Percentiles rank a stretch among this genome's conserved stretches.
Evolutionary conservation across 139 green algal species (phyloP).

Genomic region (Chlorella sp.): DNA sequence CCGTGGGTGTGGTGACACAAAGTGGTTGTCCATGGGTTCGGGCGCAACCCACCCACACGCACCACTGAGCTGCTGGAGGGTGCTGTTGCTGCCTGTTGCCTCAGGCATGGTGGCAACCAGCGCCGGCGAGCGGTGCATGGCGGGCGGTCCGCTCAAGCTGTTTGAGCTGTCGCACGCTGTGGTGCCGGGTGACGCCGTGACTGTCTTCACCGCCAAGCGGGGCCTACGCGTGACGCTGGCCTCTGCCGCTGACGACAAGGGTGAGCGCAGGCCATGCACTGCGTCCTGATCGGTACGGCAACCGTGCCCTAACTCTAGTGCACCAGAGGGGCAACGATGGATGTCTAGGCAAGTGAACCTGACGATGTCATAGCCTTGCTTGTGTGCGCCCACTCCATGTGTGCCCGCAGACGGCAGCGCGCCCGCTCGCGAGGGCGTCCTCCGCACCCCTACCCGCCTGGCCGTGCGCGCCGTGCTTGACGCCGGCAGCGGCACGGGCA

Average conservation of each 20-base stretch:
- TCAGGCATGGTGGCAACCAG: constrained; percentile 17
- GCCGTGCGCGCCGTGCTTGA: constrained; percentile 7
- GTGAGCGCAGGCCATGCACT: not conserved
- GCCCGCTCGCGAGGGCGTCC: no score
- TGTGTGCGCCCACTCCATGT: no score
- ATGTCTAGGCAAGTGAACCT: no score
- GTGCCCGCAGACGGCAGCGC: no score
- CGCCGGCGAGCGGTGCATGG: constrained; percentile 11
- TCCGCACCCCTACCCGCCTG: constrained; percentile 6
- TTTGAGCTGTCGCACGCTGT: constrained; percentile 23
- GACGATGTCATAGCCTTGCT: no score
- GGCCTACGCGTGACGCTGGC: constrained; percentile 14
- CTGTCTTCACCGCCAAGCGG: constrained; percentile 17
- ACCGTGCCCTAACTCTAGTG: no score
- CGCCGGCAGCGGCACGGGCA: constrained; percentile 7
- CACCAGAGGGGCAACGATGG: no score
- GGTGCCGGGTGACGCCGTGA: constrained; percentile 5
- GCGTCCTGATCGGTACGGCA: no score
- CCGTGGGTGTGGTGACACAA: no score
- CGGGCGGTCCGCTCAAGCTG: constrained; percentile 6
- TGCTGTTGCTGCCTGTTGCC: not conserved
- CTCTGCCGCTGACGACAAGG: not conserved
- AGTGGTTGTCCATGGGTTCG: no score
- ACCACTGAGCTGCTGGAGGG: no score
- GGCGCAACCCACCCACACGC: no score